Percentiles rank a stretch among this genome's conserved stretches.
These are phyloP conservation scores for Cutaneotrichosporon cyanovorans DNA, from an alignment of 1,284 basidiomycete genomes.

Conservation along the genomic window DNA sequence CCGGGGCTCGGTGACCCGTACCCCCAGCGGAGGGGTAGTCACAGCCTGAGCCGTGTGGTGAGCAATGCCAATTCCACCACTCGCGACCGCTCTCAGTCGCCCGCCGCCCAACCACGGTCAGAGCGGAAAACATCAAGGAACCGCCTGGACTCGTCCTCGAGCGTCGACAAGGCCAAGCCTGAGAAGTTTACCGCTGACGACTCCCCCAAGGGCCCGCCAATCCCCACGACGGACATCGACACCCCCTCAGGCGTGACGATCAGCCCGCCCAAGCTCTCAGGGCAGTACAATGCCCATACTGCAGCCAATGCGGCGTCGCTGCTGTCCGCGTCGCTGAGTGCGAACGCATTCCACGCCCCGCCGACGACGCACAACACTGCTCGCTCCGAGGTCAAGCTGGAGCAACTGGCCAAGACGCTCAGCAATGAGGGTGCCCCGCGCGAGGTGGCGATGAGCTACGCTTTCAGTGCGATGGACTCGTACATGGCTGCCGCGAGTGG, in stretches of 20 bases:
- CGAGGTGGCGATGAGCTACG: conserved; percentile 39
- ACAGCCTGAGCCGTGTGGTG: neutral
- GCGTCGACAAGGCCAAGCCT: neutral
- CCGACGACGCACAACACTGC: conserved; percentile 11
- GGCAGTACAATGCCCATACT: conserved; percentile 9
- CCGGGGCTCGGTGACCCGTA: conserved; percentile 20
- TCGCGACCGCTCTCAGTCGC: neutral
- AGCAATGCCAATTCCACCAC: neutral
- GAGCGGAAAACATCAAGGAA: neutral
- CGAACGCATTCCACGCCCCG: conserved; percentile 32
- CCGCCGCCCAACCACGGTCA: neutral
- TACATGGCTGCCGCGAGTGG: conserved; percentile 6
- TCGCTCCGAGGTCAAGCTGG: conserved; percentile 20
- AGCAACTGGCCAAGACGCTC: conserved; percentile 22
- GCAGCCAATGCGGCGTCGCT: conserved; percentile 18
- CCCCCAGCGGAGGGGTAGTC: conserved; percentile 4
- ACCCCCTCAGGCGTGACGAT: conserved; percentile 5
- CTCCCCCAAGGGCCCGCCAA: neutral
- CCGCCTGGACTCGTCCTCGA: neutral
- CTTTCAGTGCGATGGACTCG: conserved; percentile 31
- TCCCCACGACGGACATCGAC: conserved; percentile 5
- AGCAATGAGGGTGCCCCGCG: conserved; percentile 23
- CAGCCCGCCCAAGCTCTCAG: neutral
- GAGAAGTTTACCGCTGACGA: no score
- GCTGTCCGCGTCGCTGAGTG: conserved; percentile 32